A percentile compares a stretch with the other conserved stretches of the same genome.
These are phyloP conservation scores for Plicaturopsis crispa DNA, from an alignment of 768 basidiomycete genomes.

Conservation along the genomic window DNA sequence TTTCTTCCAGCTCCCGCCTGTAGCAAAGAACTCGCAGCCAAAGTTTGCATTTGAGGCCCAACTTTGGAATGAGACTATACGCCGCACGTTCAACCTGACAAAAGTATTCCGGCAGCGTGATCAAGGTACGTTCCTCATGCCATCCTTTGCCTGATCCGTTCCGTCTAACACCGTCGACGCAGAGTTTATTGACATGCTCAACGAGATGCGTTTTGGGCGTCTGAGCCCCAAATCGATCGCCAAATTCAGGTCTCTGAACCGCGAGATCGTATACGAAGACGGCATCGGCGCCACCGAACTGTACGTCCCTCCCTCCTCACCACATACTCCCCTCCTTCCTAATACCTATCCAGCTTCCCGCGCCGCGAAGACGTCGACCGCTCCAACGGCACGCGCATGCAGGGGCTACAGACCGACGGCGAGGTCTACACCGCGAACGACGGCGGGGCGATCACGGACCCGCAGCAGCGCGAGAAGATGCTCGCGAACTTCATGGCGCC, in stretches of 20 bases:
- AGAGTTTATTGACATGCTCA: conserved; percentile 95
- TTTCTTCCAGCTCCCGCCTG: conserved; percentile 97
- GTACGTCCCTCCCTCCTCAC: conserved; percentile 32
- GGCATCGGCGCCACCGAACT: conserved; percentile 87
- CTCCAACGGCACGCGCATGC: conserved; percentile 70
- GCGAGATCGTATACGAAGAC: conserved; percentile 70
- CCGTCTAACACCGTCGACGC: too few relatives aligned
- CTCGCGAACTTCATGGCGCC: conserved; percentile 92
- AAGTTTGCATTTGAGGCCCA: conserved; percentile 92
- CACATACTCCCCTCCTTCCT: not conserved
- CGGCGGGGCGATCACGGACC: conserved; percentile 47
- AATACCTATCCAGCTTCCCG: conserved; percentile 58
- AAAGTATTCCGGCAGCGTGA: conserved; percentile 95
- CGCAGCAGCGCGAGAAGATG: conserved; percentile 61
- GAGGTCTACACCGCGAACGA: conserved; percentile 54
- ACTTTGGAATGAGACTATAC: conserved; percentile 65
- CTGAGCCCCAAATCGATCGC: conserved; percentile 57
- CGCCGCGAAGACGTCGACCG: conserved; percentile 86
- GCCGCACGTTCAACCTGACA: conserved; percentile 84
- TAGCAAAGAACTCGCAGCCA: conserved; percentile 51
- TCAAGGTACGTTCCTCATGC: conserved; percentile 46
- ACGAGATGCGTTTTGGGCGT: conserved; percentile 93
- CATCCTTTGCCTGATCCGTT: too few relatives aligned
- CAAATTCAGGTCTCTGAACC: conserved; percentile 63
- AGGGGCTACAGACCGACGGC: conserved; percentile 44